A percentile compares a stretch with the other conserved stretches of the same genome.
phyloP scores from a whole-genome alignment of 2,329 filamentous ascomycete species.

The Verticillium nonalfalfae region DNA sequence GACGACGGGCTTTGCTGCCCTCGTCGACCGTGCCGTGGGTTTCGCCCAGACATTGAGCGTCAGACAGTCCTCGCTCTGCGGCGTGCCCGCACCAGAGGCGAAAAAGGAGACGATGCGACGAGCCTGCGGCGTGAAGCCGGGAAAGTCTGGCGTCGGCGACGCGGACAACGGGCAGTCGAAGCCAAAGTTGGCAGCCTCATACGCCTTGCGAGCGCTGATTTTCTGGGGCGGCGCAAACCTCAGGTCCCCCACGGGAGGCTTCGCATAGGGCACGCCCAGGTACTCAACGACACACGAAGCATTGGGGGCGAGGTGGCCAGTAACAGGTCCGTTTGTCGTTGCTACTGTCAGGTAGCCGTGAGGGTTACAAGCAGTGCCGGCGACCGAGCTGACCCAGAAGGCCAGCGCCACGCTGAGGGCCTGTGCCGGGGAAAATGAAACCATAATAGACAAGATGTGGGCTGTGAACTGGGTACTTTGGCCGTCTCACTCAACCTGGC shows the following conservation, averaged over 20 bases:
- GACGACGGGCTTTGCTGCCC: constrained; percentile 24
- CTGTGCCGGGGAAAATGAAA: neutral
- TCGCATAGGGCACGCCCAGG: constrained; percentile 24
- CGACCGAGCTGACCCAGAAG: neutral
- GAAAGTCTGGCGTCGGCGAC: constrained; percentile 16
- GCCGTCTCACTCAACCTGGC: too few species aligned
- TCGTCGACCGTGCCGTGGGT: constrained; percentile 14
- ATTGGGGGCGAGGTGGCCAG: constrained; percentile 21
- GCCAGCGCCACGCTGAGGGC: neutral
- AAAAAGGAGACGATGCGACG: constrained; percentile 17
- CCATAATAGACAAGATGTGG: neutral
- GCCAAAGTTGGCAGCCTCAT: constrained; percentile 19
- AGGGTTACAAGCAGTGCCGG: neutral
- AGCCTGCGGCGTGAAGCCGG: constrained; percentile 21
- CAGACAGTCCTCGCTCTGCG: constrained; percentile 28
- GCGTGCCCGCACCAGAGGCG: constrained; percentile 13
- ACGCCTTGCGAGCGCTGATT: constrained; percentile 11
- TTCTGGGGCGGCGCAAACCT: constrained; percentile 18
- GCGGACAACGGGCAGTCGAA: constrained; percentile 18
- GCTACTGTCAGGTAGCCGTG: constrained; percentile 17
- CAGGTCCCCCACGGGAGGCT: constrained; percentile 17
- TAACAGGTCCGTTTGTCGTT: constrained; percentile 25
- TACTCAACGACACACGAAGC: constrained; percentile 26
- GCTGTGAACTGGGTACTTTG: neutral
- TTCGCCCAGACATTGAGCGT: constrained; percentile 31